Base-by-base conservation (phyloP, 2,329 filamentous ascomycete genomes). In the Knufia fluminis region DNA sequence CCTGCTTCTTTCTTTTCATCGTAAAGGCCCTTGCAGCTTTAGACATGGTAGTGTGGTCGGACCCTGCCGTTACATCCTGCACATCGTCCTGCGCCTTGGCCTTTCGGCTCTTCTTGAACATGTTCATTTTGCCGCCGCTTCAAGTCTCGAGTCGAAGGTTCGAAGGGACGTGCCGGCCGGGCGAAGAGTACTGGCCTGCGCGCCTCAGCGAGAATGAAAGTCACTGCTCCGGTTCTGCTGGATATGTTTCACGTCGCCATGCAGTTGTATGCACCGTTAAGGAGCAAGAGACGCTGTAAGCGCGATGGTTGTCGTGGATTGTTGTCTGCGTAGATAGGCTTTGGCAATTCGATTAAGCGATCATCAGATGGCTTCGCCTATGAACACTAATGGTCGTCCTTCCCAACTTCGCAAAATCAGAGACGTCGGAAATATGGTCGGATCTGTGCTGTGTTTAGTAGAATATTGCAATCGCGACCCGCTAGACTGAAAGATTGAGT, bases 1-100 rank as follows among this genome's bases (percentile, higher is more conserved):
- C 62, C 57, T 71, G 71, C 60, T 77, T 77, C 31, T 62, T 66
- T 56, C 75, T 74, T 65, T 76, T 79, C 41, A 63, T 51, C 24
- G 55, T 58, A 32, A 68, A 64, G 71, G 51, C 56, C 12, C 54
- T 51, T 6, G 57, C 56, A 20, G 54, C 46, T 48, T 59, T 59
- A 1, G 50, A 31, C 28, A 48, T 42, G n/a, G 50, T 3, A 10
- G 20, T 8, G 9, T 19, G 12, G 3, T 46, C 44, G 14, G 24
- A 14, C 14, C 36, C 41, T 12, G 22, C 33, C 20, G 22, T n/a
- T n/a, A 28, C 44, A 31, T 19, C 24, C 14, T 20, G 28, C 12
- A 24, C 23, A 32, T 52, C 46, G 16, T 44, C 50, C 45, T 59
- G 52, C 43, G 58, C 55, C 48, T 59, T 59, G 8, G 54, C 54